Base-by-base conservation (phyloP, 225 moss, liverwort and hornwort species). In the Rhytidiadelphus loreus region DNA sequence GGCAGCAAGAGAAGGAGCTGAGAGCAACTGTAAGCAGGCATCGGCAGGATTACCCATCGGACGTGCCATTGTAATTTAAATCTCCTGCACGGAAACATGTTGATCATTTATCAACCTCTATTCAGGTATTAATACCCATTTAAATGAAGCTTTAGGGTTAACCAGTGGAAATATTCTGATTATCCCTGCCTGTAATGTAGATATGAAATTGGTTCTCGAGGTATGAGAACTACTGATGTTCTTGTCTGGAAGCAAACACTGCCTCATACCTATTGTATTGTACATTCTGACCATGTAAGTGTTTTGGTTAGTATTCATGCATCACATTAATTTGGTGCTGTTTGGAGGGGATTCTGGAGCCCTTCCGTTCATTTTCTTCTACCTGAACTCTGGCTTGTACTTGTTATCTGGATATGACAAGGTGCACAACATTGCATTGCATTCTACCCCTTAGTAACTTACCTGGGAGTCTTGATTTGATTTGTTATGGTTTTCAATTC, bases 1-100 rank as follows among this genome's bases (percentile, higher is more conserved):
- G 84, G 53, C 93, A 94, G 77, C 99, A 99, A 92, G 97, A 99
- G 89, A 86, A 90, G 86, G 89, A 95, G 68, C 92, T 99, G 39
- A 91, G 97, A 84, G 89, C 78, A 57, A 76, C 92, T 48, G 88
- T 99, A 12, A 83, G 89, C 50, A 92, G 88, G 88, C 93, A 97
- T 92, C 95, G 81, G 37, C 84, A 89, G 21, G 89, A 91, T 69
- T 97, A 99, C 77, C 99, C 99, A 66, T 55, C 88, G 17, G 96
- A 99, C 62, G 94, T 97, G 57, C 95, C 97, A 1, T 57, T 96
- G 91, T 96, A 88, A 82, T 48, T 29, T 4, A 32, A 39, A 58
- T 57, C 44, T 63, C 55, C 24, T 91, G 75, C 59, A 52, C 35
- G 23, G 81, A 30, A 66, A 46, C 46, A 32, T 52, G 48, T 57